These are phyloP conservation scores for Cystobasidium ongulense DNA, from an alignment of 768 basidiomycete genomes.

Conservation along the genomic window DNA sequence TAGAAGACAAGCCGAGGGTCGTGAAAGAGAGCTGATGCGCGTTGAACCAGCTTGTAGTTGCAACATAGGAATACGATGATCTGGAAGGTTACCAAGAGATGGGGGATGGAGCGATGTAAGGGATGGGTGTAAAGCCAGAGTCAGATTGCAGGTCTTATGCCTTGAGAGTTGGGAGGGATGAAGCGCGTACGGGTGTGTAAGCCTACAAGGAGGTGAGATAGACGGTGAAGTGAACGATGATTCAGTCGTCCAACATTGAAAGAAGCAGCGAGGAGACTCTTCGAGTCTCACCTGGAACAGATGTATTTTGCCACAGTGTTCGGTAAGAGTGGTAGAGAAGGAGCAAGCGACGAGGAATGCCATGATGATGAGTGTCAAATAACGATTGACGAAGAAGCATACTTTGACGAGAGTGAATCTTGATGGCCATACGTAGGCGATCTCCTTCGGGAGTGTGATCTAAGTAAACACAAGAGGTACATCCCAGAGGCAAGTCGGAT, in stretches of 20 bases:
- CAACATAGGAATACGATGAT: conserved; percentile 29
- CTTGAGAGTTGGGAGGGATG: background rate
- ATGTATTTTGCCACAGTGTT: conserved; percentile 3
- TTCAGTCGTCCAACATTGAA: too few relatives aligned
- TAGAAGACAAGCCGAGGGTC: background rate
- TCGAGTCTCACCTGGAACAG: conserved; percentile 25
- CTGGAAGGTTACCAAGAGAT: too few relatives aligned
- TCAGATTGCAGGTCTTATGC: too few relatives aligned
- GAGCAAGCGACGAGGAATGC: conserved; percentile 8
- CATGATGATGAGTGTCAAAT: conserved; percentile 13
- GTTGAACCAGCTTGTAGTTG: conserved; percentile 29
- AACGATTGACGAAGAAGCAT: conserved; percentile 20
- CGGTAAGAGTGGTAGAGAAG: background rate
- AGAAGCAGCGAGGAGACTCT: background rate
- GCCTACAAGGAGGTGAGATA: background rate
- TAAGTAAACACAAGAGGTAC: background rate
- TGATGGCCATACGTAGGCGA: conserved; percentile 8
- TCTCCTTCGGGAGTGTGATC: conserved; percentile 14
- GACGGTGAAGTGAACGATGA: too few relatives aligned
- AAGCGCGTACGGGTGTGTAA: conserved; percentile 2
- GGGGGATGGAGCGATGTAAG: background rate
- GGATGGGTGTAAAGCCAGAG: background rate
- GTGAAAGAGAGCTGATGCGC: conserved; percentile 7
- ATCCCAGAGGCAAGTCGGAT: background rate
- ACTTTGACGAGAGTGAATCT: conserved; percentile 17